These are phyloP conservation scores for Mycena vulgaris DNA, from an alignment of 768 basidiomycete species.

Conservation along the genomic window DNA sequence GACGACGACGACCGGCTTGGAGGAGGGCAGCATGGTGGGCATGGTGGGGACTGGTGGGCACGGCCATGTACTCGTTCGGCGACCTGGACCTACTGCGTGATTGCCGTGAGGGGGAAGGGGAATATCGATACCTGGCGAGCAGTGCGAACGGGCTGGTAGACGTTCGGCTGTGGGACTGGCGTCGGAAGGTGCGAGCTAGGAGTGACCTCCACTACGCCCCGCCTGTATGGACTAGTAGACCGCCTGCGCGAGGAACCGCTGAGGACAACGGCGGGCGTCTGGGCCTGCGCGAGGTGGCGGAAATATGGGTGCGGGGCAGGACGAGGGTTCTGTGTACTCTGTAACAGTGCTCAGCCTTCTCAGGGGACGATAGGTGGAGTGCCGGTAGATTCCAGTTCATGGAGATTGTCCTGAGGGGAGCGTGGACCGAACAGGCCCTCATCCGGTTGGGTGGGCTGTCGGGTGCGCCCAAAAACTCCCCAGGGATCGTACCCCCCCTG, in stretches of 20 bases:
- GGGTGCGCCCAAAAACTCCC: too few relatives aligned
- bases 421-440: slow-evolving; percentile 14
- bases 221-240: not conserved
- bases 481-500: too few relatives aligned
- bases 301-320: not conserved
- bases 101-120: too few relatives aligned
- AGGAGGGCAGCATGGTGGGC: too few relatives aligned
- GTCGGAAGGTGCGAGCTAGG: too few relatives aligned
- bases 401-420: not conserved
- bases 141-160: too few relatives aligned
- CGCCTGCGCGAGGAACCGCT: not conserved
- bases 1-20: not conserved
- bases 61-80: not conserved
- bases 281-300: not conserved
- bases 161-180: too few relatives aligned
- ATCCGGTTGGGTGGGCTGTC: not conserved
- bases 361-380: not conserved
- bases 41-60: too few relatives aligned
- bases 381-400: not conserved
- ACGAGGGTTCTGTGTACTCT: slow-evolving; percentile 12
- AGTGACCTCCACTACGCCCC: too few relatives aligned
- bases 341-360: slow-evolving; percentile 25
- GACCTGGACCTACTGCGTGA: not conserved
- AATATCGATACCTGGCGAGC: too few relatives aligned
- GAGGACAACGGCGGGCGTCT: not conserved